Evolutionary conservation across 371 early-diverging fungal genomes (phyloP).

Genomic region (Apophysomyces variabilis): DNA sequence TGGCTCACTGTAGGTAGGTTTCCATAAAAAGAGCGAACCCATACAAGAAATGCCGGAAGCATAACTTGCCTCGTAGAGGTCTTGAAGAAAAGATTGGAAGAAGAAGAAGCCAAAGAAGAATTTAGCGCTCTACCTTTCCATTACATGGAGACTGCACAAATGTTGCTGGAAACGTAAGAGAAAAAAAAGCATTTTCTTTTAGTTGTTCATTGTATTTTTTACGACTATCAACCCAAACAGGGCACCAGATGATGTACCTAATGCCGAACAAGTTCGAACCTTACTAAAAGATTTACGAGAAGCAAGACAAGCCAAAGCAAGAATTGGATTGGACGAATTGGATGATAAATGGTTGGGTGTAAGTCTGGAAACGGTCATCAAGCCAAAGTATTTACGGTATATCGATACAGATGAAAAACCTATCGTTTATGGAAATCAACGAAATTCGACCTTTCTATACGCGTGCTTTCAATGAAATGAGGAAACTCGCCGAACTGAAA

Average conservation of each 20-base stretch:
- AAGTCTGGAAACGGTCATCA: conserved; percentile 9
- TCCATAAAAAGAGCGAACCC: not conserved
- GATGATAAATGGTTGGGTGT: conserved; percentile 74
- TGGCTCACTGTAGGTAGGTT: conserved; percentile 67
- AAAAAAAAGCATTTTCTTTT: not conserved
- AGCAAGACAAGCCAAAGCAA: conserved; percentile 81
- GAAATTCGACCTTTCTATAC: conserved; percentile 88
- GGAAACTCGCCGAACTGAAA: conserved; percentile 36
- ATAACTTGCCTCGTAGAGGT: conserved; percentile 39
- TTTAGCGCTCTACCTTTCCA: conserved; percentile 81
- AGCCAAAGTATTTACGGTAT: not conserved
- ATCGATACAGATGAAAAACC: conserved; percentile 70
- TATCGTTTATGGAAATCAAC: conserved; percentile 87
- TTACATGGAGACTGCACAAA: conserved; percentile 81
- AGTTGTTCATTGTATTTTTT: conserved; percentile 3
- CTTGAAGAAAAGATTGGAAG: conserved; percentile 60
- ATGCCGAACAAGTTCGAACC: conserved; percentile 69
- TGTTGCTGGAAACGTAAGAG: conserved; percentile 73
- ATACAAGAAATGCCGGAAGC: not conserved
- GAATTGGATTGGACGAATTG: conserved; percentile 68
- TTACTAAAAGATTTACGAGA: conserved; percentile 86
- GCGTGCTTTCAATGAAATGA: conserved; percentile 74
- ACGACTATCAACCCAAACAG: conserved; percentile 30
- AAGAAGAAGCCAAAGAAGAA: conserved; percentile 58
- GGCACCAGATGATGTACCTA: conserved; percentile 82